Percentiles rank a stretch among this genome's conserved stretches.
Evolutionary conservation across 257 asterid species (phyloP).

Genomic region (Jaltomata sinuosa): DNA sequence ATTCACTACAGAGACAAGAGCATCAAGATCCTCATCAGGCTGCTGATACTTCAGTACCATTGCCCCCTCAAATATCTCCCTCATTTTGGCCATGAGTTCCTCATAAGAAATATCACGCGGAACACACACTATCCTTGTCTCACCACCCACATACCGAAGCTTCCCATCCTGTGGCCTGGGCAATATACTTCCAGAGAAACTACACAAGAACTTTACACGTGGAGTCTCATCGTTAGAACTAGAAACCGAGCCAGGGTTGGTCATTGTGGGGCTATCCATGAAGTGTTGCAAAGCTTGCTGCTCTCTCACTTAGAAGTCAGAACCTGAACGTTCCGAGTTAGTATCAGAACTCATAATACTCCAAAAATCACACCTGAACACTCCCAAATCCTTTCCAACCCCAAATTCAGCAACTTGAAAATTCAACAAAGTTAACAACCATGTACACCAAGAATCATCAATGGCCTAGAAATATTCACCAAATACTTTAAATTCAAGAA

Average conservation of each 20-base stretch:
- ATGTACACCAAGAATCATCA: neutral
- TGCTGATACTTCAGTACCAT: constrained; percentile 79
- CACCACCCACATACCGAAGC: constrained; percentile 96
- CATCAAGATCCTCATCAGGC: constrained; percentile 98
- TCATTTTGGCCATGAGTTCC: constrained; percentile 85
- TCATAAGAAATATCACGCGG: constrained; percentile 67
- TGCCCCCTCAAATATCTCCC: constrained; percentile 81
- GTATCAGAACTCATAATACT: constrained; percentile 4
- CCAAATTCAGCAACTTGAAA: neutral
- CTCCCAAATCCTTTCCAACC: constrained; percentile 4
- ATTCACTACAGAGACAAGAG: constrained; percentile 90
- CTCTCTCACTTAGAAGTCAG: constrained; percentile 12
- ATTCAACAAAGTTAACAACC: neutral
- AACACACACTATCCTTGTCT: constrained; percentile 78
- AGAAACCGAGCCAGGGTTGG: constrained; percentile 25
- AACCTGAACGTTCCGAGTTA: constrained; percentile 15
- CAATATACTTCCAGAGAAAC: constrained; percentile 78
- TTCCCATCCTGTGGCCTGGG: constrained; percentile 98
- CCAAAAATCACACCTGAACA: neutral
- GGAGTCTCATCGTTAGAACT: constrained; percentile 54
- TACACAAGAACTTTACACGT: constrained; percentile 86
- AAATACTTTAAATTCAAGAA: constrained; percentile 3
- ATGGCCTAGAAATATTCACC: neutral
- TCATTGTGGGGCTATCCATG: constrained; percentile 64
- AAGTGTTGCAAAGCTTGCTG: constrained; percentile 11